Conservation (phyloP, 441 rosid genomes). For the Mallotus japonicus region DNA sequence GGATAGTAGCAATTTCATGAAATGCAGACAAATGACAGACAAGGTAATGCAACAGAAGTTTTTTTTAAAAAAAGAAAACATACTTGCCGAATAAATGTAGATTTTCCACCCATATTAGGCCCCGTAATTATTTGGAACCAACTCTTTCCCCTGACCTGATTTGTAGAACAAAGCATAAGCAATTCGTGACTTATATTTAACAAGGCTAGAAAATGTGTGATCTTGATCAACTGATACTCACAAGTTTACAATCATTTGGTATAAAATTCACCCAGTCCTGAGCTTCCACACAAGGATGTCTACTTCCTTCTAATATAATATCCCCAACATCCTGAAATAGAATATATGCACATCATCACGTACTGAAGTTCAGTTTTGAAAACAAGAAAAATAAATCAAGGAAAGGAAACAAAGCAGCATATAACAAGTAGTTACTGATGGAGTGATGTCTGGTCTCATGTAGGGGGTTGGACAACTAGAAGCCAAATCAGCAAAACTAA, state of each 20-base stretch:
- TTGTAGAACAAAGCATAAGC: slow-evolving; percentile 26
- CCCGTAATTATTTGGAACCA: slow-evolving; percentile 99
- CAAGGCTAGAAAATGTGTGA: slow-evolving; percentile 22
- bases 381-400: slow-evolving; percentile 15
- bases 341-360: slow-evolving; percentile 20
- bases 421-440: slow-evolving; percentile 46
- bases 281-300: slow-evolving; percentile 99
- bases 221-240: slow-evolving; percentile 39
- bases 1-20: slow-evolving; percentile 2
- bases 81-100: slow-evolving; percentile 97
- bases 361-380: slow-evolving; percentile 17
- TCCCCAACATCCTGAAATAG: slow-evolving; percentile 72
- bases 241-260: slow-evolving; percentile 96
- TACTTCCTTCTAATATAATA: slow-evolving; percentile 82
- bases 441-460: slow-evolving; percentile 85
- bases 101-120: slow-evolving; percentile 99
- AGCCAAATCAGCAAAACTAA: slow-evolving; percentile 97
- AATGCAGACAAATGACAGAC: background rate
- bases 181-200: slow-evolving; percentile 25
- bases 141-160: slow-evolving; percentile 82
- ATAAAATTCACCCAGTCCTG: slow-evolving; percentile 99
- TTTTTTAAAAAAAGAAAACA: slow-evolving; percentile 11
- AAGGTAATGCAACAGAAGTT: slow-evolving; percentile 11
- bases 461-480: slow-evolving; percentile 88
- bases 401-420: slow-evolving; percentile 21